Evolutionary conservation across 257 asterid genomes (phyloP).

Genomic region (Solanum raphanifolium): DNA sequence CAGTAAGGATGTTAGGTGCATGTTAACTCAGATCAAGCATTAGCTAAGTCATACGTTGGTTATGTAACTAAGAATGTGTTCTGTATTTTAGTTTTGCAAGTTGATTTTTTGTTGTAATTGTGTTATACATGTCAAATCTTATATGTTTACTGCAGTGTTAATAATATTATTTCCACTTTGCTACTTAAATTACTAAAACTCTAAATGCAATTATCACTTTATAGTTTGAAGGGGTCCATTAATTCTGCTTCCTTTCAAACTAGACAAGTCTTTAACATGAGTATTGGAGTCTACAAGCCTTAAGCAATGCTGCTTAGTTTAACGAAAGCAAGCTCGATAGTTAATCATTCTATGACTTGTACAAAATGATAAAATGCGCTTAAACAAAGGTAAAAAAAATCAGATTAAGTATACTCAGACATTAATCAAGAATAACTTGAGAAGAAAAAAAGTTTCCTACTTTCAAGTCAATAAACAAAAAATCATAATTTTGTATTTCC

Average conservation of each 20-base stretch:
- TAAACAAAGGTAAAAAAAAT: neutral
- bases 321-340: neutral
- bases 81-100: neutral
- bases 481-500: neutral
- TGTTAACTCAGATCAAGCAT: slow-evolving; percentile 70
- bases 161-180: neutral
- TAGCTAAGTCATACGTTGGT: neutral
- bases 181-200: neutral
- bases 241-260: neutral
- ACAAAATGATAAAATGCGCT: neutral
- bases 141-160: neutral
- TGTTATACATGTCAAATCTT: neutral
- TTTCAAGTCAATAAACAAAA: neutral
- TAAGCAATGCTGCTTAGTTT: neutral
- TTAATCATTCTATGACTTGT: neutral
- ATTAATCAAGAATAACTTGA: neutral
- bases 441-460: neutral
- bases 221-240: neutral
- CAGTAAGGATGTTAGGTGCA: slow-evolving; percentile 17
- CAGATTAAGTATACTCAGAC: neutral
- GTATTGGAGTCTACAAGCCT: slow-evolving; percentile 1
- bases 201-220: neutral
- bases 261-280: neutral
- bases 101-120: neutral
- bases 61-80: neutral